Base-by-base conservation (phyloP, 768 basidiomycete genomes). In the Lenzites betulinus region DNA sequence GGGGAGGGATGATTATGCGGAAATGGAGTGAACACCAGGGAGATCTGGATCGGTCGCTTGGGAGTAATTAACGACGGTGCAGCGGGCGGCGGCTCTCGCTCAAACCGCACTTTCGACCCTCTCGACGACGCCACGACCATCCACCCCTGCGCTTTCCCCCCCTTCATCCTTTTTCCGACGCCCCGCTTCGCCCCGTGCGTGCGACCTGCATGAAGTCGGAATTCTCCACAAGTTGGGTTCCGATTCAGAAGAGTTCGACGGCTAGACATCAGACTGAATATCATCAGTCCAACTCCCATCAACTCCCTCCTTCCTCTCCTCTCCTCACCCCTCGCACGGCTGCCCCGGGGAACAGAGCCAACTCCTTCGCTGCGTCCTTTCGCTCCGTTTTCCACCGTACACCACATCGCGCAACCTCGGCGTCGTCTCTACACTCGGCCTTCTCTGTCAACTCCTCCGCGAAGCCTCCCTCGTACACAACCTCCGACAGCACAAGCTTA, bases 321-420 rank as follows among this genome's bases (percentile, higher is more conserved):
- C 58, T 44, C 51, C 63, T 60, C 54, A 41, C 55, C n/a, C 54
- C 62, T n/a, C 52, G 49, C 51, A 51, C 44, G 33, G 58, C 58
- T 23, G 42, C 51, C 52, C 56, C 57, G 47, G 52, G 20, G 22
- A 57, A 62, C 51, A 60, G 58, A 51, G 64, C 61, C 13, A 36
- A 23, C 57, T 63, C 62, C 52, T 65, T 69, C 62, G 60, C 22
- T 55, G 78, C 70, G 71, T 75, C 66, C 44, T 76, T 88, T 61
- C 79, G 81, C 39, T 73, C 83, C 20, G 81, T 87, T 51, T 87
- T 88, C 62, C 66, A 74, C 52, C 80, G 84, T 51, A 67, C 69
- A 75, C 76, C 72, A 7, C 69, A 74, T 43, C 79, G 75, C 59
- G 71, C 78, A 0, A 74, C 80, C 22, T 87, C 85, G 26, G 59